Base-by-base conservation (phyloP, 129 eudicot genomes). In the Tanacetum coccineum region DNA sequence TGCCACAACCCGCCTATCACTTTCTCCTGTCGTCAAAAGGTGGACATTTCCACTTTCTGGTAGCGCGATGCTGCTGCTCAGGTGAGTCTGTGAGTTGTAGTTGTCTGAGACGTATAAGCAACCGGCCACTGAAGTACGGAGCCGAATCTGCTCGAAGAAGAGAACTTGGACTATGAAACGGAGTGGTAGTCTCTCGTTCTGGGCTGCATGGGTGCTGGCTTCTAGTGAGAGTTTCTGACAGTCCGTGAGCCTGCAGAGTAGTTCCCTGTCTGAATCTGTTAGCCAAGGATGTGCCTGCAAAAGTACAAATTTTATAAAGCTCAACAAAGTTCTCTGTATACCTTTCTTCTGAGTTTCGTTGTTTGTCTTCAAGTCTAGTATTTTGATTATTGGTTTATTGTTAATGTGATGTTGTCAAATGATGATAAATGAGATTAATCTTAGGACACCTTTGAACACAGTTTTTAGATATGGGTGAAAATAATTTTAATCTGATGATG, bases 191-290 rank as follows among this genome's bases (percentile, higher is more conserved):
- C 89, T 76, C 85, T 88, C 96, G 26, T 88, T 88, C 50, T 85
- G 92, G 19, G 96, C 92, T 22, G 89, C 96, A 4, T 88, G 92
- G 6, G 85, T 85, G 85, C 87, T 75, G 20, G 96, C 96, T 75
- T 88, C 92, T 11, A 85, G 56, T 9, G 96, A 85, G 17, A 89
- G 84, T 75, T 89, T 89, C 76, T 85, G 90, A 65, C 85, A 89
- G 67, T 85, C 83, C 86, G 85, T 85, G 28, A 89, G 76, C 63
- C 87, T 79, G 85, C 93, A 85, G 26, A 89, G 76, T 59, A 78
- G 87, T 42, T 85, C 96, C 60, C 77, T 79, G 49, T 89, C 96
- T 15, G 85, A 76, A 62, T 85, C 93, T 20, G 82, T 85, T 32
- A 89, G 80, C 85, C 85, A 79, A 17, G 83, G 83, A 77, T 89